Evolutionary conservation across 495 filamentous ascomycete genomes (phyloP), one percentile per base, ranked within the genome.

Genomic region (Lentithecium fluviatile): DNA sequence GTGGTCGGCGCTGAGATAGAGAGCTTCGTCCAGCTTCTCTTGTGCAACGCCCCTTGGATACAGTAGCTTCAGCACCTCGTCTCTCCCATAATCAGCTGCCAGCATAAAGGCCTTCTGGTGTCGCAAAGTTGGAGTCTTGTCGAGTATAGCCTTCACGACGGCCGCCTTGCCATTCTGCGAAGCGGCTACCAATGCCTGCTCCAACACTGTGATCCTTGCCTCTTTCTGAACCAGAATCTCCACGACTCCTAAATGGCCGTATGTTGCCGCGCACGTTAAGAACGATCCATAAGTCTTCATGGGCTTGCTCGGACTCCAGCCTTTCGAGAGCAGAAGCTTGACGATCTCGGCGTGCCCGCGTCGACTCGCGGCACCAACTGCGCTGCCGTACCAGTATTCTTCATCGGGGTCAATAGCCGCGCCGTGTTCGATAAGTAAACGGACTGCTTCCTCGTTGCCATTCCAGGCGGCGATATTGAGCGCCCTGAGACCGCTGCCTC

Each of bases 321-420:
- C 61, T 43, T 54, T 64, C 19, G 24, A 23, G 13, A 64, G 51
- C 25, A 64, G 29, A n/a, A 64, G 29, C 38, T 45, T 46, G 12
- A 60, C 61, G 19, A 64, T 47, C 15, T 55, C 56, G 1, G 29
- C 38, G 45, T 61, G 56, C 11, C 62, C 62, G 32, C 58, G 15
- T 15, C 48, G 26, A 42, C 50, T 15, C 8, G 62, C 62, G 3
- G 50, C 50, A 17, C 50, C 49, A 17, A 65, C 19, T 24, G 62
- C 56, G 19, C 50, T 55, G 2, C 57, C 62, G 36, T 65, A 65
- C 32, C 12, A 24, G 38, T 56, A 54, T 5, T 56, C 64, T 17
- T 48, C 58, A 8, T 66, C 50, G 12, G 58, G 45, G 43, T 66
- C 50, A 47, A 67, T 26, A 47, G 55, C 49, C 6, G 64, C 64